Evolutionary conservation across 371 early-diverging fungal genomes (phyloP).

Genomic region (Apophysomyces ossiformis): DNA sequence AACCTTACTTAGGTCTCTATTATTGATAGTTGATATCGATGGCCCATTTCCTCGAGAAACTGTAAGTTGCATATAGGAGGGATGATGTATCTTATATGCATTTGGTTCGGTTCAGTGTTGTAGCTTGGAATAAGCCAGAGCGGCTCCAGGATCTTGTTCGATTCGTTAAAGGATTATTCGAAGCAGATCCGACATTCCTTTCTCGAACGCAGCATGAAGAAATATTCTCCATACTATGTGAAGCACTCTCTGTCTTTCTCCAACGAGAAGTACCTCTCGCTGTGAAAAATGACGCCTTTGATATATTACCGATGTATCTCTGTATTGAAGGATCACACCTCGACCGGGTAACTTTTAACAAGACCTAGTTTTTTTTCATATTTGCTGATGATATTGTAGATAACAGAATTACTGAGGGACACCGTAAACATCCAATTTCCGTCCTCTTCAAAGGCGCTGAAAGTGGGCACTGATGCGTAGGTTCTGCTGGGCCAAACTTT

Average conservation of each 20-base stretch:
- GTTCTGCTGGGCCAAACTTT: background rate
- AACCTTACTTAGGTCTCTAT: background rate
- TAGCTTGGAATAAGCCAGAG: slow-evolving; percentile 30
- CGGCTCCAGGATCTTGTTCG: slow-evolving; percentile 34
- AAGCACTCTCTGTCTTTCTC: slow-evolving; percentile 24
- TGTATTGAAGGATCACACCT: slow-evolving; percentile 26
- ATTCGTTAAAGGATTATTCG: slow-evolving; percentile 47
- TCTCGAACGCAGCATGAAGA: slow-evolving; percentile 36
- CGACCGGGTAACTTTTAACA: slow-evolving; percentile 12
- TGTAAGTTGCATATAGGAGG: slow-evolving; percentile 35
- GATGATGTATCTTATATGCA: too few relatives aligned
- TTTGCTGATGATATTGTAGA: slow-evolving; percentile 18
- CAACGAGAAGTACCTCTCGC: slow-evolving; percentile 21
- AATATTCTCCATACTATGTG: slow-evolving; percentile 26
- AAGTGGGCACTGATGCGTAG: slow-evolving; percentile 33
- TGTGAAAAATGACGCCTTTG: slow-evolving; percentile 33
- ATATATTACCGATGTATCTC: slow-evolving; percentile 41
- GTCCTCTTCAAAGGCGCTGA: slow-evolving; percentile 45
- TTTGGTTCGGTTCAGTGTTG: slow-evolving; percentile 16
- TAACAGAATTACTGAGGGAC: slow-evolving; percentile 31
- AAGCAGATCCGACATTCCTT: slow-evolving; percentile 51
- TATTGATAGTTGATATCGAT: slow-evolving; percentile 34
- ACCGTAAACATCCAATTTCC: slow-evolving; percentile 58
- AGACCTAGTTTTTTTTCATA: background rate
- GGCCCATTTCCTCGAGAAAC: slow-evolving; percentile 32